Base-by-base conservation (phyloP, 768 basidiomycete genomes). In the Leccinum ochraceum region DNA sequence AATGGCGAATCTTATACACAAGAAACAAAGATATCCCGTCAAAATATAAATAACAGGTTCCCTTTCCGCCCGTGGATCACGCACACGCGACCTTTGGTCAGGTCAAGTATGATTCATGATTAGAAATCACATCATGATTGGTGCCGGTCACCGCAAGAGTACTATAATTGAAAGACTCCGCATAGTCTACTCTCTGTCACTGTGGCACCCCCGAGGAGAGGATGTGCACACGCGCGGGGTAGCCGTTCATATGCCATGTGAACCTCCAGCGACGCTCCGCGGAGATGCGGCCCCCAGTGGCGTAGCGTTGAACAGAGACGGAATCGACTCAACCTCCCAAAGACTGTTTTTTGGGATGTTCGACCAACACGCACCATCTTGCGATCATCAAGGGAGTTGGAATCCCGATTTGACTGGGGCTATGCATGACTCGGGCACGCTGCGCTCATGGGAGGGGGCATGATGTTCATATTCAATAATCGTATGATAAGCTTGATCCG, bases 361-460 rank as follows among this genome's bases (percentile, higher is more conserved):
- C 34, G 22, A 54, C 36, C 39, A 46, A 49, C 9, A 30, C 24
- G 2, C 55, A 14, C 9, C 37, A 44, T 8, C 22, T 54, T 60
- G 62, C 62, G 66, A 59, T 62, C 66, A 66, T 66, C 30, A 68
- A 58, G 68, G 68, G 51, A 32, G 24, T 6, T 42, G 46, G 11
- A 30, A 17, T 17, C 52, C 36, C 8, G 11, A 61, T 37, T 63
- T 63, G 48, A 58, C 14, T n/a, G 13, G 36, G 17, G 57, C 58
- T 44, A 44, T 60, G 51, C 28, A 28, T 28, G 28, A 28, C 8
- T 28, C 28, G 28, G 28, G 2, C 8, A 28, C 28, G 0, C 28
- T 17, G 24, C 60, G 57, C 61, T 51, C 59, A 56, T 56, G 52
- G 17, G 34, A 6, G 37, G 26, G 8, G 8, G n/a, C 14, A 10